Percentiles rank a stretch among this genome's conserved stretches.
Conservation (phyloP, 176 grass and related monocot species). For the Oryza brachyantha region DNA sequence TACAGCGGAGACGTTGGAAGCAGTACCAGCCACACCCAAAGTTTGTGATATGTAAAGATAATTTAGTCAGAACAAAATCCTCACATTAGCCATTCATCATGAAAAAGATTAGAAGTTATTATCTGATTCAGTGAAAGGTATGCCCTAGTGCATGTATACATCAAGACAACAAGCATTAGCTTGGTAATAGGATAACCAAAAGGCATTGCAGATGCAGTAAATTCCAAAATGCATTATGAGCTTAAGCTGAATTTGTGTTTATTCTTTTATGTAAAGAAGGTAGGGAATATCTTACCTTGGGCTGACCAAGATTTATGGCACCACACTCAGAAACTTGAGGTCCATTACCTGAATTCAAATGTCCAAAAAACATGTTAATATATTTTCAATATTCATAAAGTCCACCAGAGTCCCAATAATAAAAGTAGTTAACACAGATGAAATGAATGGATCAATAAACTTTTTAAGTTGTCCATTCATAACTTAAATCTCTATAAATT, state of each 20-base stretch:
- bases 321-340: constrained; percentile 30
- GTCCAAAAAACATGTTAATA: not conserved
- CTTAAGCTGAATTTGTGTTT: not conserved
- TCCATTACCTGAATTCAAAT: constrained; percentile 26
- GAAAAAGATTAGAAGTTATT: constrained; percentile 18
- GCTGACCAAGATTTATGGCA: constrained; percentile 33
- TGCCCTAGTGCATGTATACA: constrained; percentile 33
- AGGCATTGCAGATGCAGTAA: not conserved
- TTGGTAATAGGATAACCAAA: not conserved
- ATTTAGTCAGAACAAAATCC: constrained; percentile 12
- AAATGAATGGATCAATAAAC: not conserved
- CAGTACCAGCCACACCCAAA: no score
- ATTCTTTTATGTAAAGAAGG: constrained; percentile 20
- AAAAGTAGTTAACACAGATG: constrained; percentile 2
- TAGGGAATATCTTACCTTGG: constrained; percentile 41
- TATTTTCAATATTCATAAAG: constrained; percentile 21
- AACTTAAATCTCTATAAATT: not conserved
- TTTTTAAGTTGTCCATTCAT: not conserved
- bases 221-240: not conserved
- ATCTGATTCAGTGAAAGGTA: constrained; percentile 27
- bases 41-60: not conserved
- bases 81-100: not conserved
- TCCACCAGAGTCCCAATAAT: not conserved
- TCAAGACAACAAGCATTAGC: constrained; percentile 26
- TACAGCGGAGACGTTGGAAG: no score